A percentile compares a stretch with the other conserved stretches of the same genome.
Evolutionary conservation across 371 early-diverging fungal genomes (phyloP).

Genomic region (Mucor irregularis): DNA sequence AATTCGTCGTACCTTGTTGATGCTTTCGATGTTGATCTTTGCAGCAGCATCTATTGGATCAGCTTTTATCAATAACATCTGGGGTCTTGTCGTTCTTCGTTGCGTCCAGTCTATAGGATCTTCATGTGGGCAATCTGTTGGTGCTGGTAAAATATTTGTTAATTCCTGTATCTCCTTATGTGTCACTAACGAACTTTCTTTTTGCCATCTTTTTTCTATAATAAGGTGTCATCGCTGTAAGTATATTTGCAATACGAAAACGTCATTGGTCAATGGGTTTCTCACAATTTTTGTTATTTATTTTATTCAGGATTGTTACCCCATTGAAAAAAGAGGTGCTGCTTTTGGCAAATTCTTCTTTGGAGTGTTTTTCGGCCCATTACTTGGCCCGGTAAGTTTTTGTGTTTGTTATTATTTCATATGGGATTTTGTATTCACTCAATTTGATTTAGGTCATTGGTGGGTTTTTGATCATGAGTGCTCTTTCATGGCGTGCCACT

Average conservation of each 20-base stretch:
- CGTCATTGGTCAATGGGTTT: neutral
- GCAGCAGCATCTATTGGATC: slow-evolving; percentile 67
- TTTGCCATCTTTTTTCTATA: slow-evolving; percentile 33
- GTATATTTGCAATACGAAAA: neutral
- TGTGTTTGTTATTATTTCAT: no score
- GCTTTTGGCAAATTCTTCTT: slow-evolving; percentile 50
- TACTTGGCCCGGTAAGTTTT: neutral
- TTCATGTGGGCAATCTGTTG: slow-evolving; percentile 64
- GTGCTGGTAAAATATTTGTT: slow-evolving; percentile 58
- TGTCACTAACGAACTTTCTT: slow-evolving; percentile 11
- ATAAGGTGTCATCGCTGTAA: slow-evolving; percentile 13
- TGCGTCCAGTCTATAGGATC: slow-evolving; percentile 73
- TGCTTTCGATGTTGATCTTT: slow-evolving; percentile 60
- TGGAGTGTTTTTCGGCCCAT: slow-evolving; percentile 45
- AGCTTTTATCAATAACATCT: slow-evolving; percentile 58
- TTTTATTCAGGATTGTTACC: slow-evolving; percentile 23
- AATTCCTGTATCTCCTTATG: neutral
- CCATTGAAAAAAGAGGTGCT: slow-evolving; percentile 29
- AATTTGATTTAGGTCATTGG: no score
- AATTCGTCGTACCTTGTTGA: slow-evolving; percentile 58
- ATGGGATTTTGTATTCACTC: no score
- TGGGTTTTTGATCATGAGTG: slow-evolving; percentile 33
- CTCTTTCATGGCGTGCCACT: slow-evolving; percentile 27
- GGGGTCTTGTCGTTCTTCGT: slow-evolving; percentile 64
- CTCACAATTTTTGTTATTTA: neutral